These are phyloP conservation scores for Pseudopyricularia javanii DNA, from an alignment of 2,329 filamentous ascomycete species.

Conservation along the genomic window DNA sequence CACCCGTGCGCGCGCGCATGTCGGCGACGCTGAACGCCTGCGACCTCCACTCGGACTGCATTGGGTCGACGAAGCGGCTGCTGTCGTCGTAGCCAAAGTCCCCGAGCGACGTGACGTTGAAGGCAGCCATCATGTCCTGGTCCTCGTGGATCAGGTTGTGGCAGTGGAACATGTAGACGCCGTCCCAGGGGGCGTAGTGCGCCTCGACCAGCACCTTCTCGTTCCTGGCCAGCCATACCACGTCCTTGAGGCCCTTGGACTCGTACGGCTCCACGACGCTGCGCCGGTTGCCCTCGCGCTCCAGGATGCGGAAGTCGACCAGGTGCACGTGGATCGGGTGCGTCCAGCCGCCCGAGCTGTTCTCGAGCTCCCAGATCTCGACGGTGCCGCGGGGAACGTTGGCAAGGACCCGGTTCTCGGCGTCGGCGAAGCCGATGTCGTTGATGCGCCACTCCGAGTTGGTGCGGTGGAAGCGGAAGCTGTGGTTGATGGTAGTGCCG, in stretches of 20 bases:
- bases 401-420: slow-evolving; percentile 32
- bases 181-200: slow-evolving; percentile 38
- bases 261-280: slow-evolving; percentile 40
- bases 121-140: slow-evolving; percentile 32
- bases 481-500: slow-evolving; percentile 22
- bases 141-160: slow-evolving; percentile 33
- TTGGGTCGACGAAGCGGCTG: slow-evolving; percentile 20
- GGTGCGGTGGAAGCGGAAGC: slow-evolving; percentile 30
- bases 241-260: slow-evolving; percentile 40
- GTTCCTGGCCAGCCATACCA: slow-evolving; percentile 38
- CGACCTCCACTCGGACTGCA: slow-evolving; percentile 21
- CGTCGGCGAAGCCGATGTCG: slow-evolving; percentile 32
- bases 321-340: slow-evolving; percentile 47
- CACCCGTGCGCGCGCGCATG: slow-evolving; percentile 10
- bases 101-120: slow-evolving; percentile 25
- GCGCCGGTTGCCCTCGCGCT: slow-evolving; percentile 25
- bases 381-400: slow-evolving; percentile 30
- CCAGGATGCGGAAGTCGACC: slow-evolving; percentile 42
- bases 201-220: slow-evolving; percentile 38
- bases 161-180: slow-evolving; percentile 37
- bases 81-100: slow-evolving; percentile 25
- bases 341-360: slow-evolving; percentile 33
- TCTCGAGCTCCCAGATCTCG: slow-evolving; percentile 36
- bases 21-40: slow-evolving; percentile 12
- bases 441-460: slow-evolving; percentile 38